Percentiles rank a stretch among this genome's conserved stretches.
phyloP scores from a whole-genome alignment of 805 yeast genomes.

The Monosporozyma unispora region DNA sequence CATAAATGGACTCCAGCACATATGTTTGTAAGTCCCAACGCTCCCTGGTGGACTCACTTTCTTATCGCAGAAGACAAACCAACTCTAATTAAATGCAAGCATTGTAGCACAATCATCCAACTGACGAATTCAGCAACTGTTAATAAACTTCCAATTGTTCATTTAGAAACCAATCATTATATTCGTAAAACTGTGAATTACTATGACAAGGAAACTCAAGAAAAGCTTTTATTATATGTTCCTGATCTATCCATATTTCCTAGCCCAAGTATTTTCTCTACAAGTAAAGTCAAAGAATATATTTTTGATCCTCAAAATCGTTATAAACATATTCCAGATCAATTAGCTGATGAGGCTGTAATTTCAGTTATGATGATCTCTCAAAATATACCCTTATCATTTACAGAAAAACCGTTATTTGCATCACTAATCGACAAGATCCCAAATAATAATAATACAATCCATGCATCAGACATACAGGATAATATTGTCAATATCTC shows the following conservation, averaged over 20 bases:
- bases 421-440: constrained; percentile 2
- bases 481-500: constrained; percentile 3
- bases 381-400: constrained; percentile 8
- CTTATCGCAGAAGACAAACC: constrained; percentile 5
- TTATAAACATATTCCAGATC: background rate
- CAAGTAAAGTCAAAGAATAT: background rate
- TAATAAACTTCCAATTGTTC: constrained; percentile 1
- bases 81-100: constrained; percentile 9
- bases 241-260: background rate
- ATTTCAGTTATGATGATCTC: constrained; percentile 9
- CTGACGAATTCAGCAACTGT: background rate
- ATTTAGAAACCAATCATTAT: constrained; percentile 6
- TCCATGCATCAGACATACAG: background rate
- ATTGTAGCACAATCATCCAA: constrained; percentile 6
- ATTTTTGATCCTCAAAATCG: too few relatives aligned
- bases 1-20: constrained; percentile 11
- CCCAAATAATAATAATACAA: background rate
- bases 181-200: background rate
- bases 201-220: background rate
- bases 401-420: constrained; percentile 5
- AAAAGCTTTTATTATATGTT: background rate
- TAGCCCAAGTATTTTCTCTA: background rate
- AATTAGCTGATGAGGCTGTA: background rate
- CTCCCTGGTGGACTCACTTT: constrained; percentile 11
- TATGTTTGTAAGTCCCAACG: background rate